These are phyloP conservation scores for Striga hermonthica DNA, from an alignment of 305 asterid species.

Conservation along the genomic window DNA sequence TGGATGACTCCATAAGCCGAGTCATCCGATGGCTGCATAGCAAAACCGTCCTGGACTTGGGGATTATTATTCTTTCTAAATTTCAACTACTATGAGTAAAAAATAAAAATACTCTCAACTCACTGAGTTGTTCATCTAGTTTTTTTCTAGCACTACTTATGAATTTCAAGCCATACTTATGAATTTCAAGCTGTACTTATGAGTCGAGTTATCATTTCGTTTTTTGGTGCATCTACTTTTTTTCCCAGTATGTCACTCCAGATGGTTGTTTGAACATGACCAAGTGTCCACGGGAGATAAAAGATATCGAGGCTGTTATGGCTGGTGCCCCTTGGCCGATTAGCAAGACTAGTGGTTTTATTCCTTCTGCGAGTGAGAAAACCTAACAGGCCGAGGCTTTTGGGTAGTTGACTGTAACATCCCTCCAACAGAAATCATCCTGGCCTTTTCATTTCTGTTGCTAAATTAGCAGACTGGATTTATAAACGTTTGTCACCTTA, in stretches of 20 bases:
- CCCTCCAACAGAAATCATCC: neutral
- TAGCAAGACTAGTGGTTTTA: conserved; percentile 25
- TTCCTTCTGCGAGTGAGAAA: conserved; percentile 31
- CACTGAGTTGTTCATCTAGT: too few species aligned
- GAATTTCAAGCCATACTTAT: too few species aligned
- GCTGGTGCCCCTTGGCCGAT: conserved; percentile 87
- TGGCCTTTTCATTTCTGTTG: conserved; percentile 6
- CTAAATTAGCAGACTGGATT: neutral
- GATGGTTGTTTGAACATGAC: conserved; percentile 85
- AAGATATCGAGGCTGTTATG: conserved; percentile 91
- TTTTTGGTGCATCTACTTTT: conserved; percentile 12
- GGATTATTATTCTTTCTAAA: too few species aligned
- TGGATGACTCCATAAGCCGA: too few species aligned
- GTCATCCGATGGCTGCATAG: too few species aligned
- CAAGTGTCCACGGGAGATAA: conserved; percentile 72
- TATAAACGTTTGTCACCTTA: neutral
- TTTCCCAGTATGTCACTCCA: conserved; percentile 55
- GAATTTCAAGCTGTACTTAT: too few species aligned
- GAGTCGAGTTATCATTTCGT: neutral
- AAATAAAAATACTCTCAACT: too few species aligned
- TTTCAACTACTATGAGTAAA: too few species aligned
- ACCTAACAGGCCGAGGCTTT: conserved; percentile 31
- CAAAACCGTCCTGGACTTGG: too few species aligned
- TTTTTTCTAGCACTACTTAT: too few species aligned
- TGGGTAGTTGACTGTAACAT: conserved; percentile 1